phyloP scores from a whole-genome alignment of 1,284 basidiomycete genomes.

The Puccinia novopanici region DNA sequence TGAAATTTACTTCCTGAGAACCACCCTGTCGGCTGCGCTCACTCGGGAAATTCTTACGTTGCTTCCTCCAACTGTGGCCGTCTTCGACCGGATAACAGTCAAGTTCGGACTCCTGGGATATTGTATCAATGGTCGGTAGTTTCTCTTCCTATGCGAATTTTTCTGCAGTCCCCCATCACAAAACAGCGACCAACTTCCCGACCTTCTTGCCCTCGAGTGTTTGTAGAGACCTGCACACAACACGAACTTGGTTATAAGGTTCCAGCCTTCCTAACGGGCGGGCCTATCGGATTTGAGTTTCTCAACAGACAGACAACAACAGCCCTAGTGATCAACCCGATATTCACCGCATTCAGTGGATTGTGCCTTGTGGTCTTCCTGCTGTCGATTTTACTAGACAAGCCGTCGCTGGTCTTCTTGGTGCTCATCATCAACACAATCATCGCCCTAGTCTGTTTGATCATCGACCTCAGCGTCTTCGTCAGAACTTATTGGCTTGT shows the following conservation, averaged over 20 bases:
- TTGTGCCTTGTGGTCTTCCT: slow-evolving; percentile 7
- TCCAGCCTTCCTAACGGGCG: slow-evolving; percentile 32
- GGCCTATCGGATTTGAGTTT: slow-evolving; percentile 15
- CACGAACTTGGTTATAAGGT: slow-evolving; percentile 28
- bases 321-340: slow-evolving; percentile 34
- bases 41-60: slow-evolving; percentile 8
- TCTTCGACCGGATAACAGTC: slow-evolving; percentile 33
- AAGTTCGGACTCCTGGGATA: slow-evolving; percentile 40
- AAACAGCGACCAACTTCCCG: too few species aligned
- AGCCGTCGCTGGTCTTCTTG: slow-evolving; percentile 16
- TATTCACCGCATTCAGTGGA: slow-evolving; percentile 37
- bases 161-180: too few species aligned
- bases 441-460: slow-evolving; percentile 27
- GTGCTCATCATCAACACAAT: slow-evolving; percentile 26
- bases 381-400: slow-evolving; percentile 5
- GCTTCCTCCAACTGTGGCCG: slow-evolving; percentile 26
- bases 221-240: slow-evolving; percentile 28
- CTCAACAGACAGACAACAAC: slow-evolving; percentile 13
- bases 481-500: slow-evolving; percentile 30
- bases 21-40: slow-evolving; percentile 29
- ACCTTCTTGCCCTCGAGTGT: background rate
- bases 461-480: slow-evolving; percentile 33
- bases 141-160: too few species aligned
- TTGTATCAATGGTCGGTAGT: slow-evolving; percentile 42
- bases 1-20: slow-evolving; percentile 37